Base-by-base conservation (phyloP, 129 eudicot genomes). In the Solidago caesia region DNA sequence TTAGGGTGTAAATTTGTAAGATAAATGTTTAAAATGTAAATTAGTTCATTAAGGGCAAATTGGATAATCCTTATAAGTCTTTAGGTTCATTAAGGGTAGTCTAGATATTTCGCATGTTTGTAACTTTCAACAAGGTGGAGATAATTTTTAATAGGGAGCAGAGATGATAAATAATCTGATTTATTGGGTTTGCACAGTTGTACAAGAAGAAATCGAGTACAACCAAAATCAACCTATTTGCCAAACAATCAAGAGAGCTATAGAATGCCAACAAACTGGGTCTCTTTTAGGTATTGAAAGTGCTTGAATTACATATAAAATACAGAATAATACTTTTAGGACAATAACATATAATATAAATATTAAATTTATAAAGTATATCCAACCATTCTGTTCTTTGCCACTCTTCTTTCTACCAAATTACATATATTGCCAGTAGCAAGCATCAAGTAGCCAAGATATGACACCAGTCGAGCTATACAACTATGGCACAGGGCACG, bases 401-500 rank as follows among this genome's bases (percentile, higher is more conserved):
- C 44, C 73, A 75, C 79, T 65, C 43, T 56, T 10, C 45, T 59
- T 56, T 43, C 52, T 71, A 26, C 55, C 26, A 8, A 9, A 9
- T 33, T 44, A 52, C 72, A 25, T 15, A 46, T 44, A 66, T 15
- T 44, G n/a, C 45, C 39, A 67, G 15, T 27, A 51, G 27, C 51
- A 61, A 44, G 14, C 57, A 75, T 8, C 46, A 65, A 29, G 71
- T 16, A 53, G 73, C 64, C 26, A 75, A 52, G n/a, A 64, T 26
- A 13, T 5, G 44, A 60, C 6, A 33, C 67, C 8, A 29, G 6
- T 77, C 56, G 64, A 78, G 42, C 41, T 75, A 69, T 69, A 73
- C 68, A 67, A 33, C 75, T 68, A 81, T 76, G 94, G 94, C 52
- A 93, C 88, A 55, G 81, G 88, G 72, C 96, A 89, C 66, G 75